A percentile compares a stretch with the other conserved stretches of the same genome.
Evolutionary conservation across 2,329 filamentous ascomycete species (phyloP).

Genomic region (Dryadomyces quercus-mongolicae): DNA sequence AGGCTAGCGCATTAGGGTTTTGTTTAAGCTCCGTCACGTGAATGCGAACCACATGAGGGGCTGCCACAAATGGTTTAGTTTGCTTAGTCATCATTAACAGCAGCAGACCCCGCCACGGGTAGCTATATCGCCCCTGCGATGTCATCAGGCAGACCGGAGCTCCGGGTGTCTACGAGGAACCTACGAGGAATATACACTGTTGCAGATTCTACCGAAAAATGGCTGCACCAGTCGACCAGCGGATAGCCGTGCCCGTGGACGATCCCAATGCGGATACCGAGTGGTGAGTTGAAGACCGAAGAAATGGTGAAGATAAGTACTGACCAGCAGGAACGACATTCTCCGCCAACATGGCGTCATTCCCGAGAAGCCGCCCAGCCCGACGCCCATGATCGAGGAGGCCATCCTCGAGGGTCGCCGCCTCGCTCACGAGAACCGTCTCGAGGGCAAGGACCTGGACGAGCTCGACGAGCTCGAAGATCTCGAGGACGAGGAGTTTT

Average conservation of each 20-base stretch:
- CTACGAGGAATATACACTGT: no score
- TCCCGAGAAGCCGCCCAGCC: slow-evolving; percentile 92
- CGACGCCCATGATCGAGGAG: slow-evolving; percentile 92
- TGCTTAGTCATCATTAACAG: background rate
- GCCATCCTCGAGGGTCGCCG: slow-evolving; percentile 73
- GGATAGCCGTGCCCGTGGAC: slow-evolving; percentile 73
- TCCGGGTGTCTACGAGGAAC: no score
- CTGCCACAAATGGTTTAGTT: slow-evolving; percentile 3
- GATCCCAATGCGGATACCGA: slow-evolving; percentile 96
- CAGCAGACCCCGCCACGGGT: background rate
- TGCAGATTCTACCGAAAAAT: slow-evolving; percentile 23
- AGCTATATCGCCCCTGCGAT: background rate
- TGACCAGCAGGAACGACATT: slow-evolving; percentile 74
- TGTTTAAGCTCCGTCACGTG: slow-evolving; percentile 5
- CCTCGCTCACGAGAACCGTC: slow-evolving; percentile 78
- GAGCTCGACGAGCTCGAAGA: slow-evolving; percentile 92
- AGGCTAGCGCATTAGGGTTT: slow-evolving; percentile 13
- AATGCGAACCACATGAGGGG: background rate
- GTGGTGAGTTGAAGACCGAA: slow-evolving; percentile 47
- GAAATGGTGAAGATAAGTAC: background rate
- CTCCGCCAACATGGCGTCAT: slow-evolving; percentile 93
- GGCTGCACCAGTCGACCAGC: slow-evolving; percentile 50
- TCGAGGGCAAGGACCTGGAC: slow-evolving; percentile 90
- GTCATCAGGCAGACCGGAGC: background rate
- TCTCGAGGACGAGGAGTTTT: slow-evolving; percentile 84